Percentiles rank a stretch among this genome's conserved stretches.
Conservation (phyloP, 2,329 filamentous ascomycete species). For the Dothidotthia symphoricarpi region DNA sequence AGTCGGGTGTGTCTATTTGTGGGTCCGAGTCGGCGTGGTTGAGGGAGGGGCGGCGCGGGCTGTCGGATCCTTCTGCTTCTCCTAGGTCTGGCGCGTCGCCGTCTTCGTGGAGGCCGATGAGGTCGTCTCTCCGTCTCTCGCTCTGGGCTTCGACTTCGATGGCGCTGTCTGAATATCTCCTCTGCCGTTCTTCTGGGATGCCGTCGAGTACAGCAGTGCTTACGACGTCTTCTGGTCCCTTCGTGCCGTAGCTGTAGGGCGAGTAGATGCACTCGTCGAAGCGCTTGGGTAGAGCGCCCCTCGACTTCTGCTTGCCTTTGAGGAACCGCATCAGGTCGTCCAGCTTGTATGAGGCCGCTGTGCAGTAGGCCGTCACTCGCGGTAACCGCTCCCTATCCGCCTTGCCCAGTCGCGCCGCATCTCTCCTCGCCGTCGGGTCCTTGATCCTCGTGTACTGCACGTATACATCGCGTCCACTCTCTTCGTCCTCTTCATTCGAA, state of each 20-base stretch:
- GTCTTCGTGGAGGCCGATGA: constrained; percentile 60
- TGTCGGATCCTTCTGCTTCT: constrained; percentile 26
- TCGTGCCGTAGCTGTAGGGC: constrained; percentile 75
- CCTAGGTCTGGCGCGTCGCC: constrained; percentile 31
- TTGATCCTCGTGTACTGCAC: constrained; percentile 98
- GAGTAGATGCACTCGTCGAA: constrained; percentile 99
- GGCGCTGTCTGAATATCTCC: constrained; percentile 71
- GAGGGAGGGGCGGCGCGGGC: constrained; percentile 24
- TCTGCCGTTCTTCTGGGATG: constrained; percentile 47
- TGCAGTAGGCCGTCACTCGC: constrained; percentile 94
- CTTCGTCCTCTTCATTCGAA: constrained; percentile 76
- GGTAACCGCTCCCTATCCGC: constrained; percentile 85
- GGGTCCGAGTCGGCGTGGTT: constrained; percentile 35
- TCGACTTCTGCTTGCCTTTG: constrained; percentile 75
- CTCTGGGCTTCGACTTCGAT: constrained; percentile 64
- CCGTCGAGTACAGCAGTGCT: constrained; percentile 34
- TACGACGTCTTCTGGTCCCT: constrained; percentile 36
- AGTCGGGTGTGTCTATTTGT: constrained; percentile 58
- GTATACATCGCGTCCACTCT: constrained; percentile 93
- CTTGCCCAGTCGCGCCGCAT: constrained; percentile 89
- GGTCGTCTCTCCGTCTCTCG: constrained; percentile 57
- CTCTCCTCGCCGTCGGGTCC: constrained; percentile 85
- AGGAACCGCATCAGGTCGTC: constrained; percentile 87
- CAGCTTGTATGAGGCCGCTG: constrained; percentile 85
- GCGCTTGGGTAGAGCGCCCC: constrained; percentile 81